Evolutionary conservation across 2,329 filamentous ascomycete species (phyloP), one percentile per base, ranked within the genome.

Genomic region (Pseudogymnoascus sp.): DNA sequence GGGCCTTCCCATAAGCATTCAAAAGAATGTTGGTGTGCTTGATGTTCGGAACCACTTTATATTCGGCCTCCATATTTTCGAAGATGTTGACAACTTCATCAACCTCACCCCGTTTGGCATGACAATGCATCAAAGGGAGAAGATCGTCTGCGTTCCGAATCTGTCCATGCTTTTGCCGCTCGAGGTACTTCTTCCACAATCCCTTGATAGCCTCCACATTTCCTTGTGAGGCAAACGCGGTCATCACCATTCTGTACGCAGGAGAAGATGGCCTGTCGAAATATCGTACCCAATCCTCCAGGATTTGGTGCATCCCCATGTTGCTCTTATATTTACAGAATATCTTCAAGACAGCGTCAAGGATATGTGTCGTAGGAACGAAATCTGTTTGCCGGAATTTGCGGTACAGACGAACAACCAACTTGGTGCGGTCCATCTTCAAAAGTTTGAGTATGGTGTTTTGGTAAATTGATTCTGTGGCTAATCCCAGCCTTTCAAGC

Each of bases 1-100:
- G 80, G 0, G 82, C 81, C 67, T 84, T 85, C 15, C 81, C 80
- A 73, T 92, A 83, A 2, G 88, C 87, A 68, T 87, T 84, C 51
- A 97, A 78, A 29, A 96, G 74, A 21, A 87, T 85, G 70, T 96
- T 96, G 87, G 89, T 96, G 65, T 82, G 84, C 36, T 79, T 72
- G 1, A 81, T 72, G 65, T 85, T 83, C 5, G 87, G 87, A 42
- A 77, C 66, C 13, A 88, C 68, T 0, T 77, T 74, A 68, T 86
- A 87, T 59, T 84, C 78, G 5, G 75, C 68, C 25, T 72, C 71
- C 62, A 94, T 84, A n/a, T 80, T 78, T 55, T 84, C 71, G 64
- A 97, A 88, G 36, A 87, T 81, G 17, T 77, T 72, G 59, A 82
- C 75, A 0, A 87, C 84, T 59, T 83, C 78, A 3, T 76, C 70